Percentiles rank a stretch among this genome's conserved stretches.
Conservation (phyloP, 2,329 filamentous ascomycete genomes). For the Myriosclerotinia duriaeana region DNA sequence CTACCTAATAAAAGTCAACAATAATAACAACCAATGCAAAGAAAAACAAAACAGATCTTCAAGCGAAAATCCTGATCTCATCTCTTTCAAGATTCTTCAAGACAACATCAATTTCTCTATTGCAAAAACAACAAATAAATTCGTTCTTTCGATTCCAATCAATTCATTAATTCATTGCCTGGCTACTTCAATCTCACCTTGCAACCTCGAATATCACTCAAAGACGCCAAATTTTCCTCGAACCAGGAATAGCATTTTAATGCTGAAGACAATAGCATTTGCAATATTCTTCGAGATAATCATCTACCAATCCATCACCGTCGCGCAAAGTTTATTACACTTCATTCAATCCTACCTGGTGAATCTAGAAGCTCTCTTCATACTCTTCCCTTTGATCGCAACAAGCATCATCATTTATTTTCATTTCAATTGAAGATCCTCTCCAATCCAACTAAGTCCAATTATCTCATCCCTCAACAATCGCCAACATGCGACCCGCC, state of each 20-base stretch:
- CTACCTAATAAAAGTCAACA: neutral
- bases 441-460: neutral
- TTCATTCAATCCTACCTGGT: neutral
- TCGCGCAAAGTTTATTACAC: neutral
- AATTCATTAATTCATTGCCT: neutral
- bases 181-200: neutral
- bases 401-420: neutral
- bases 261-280: neutral
- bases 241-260: neutral
- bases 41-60: neutral
- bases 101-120: neutral
- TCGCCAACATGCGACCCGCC: neutral
- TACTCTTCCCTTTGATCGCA: neutral
- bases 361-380: neutral
- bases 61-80: neutral
- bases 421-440: neutral
- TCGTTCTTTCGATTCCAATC: neutral
- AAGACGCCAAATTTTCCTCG: neutral
- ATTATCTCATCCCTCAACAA: too few species aligned
- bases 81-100: neutral
- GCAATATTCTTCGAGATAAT: slow-evolving; percentile 9
- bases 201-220: neutral
- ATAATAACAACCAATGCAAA: neutral
- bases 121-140: neutral
- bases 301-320: neutral